Evolutionary conservation across 1,284 basidiomycete genomes (phyloP), one percentile per base, ranked within the genome.

Genomic region (Leccinum pallidistipes): DNA sequence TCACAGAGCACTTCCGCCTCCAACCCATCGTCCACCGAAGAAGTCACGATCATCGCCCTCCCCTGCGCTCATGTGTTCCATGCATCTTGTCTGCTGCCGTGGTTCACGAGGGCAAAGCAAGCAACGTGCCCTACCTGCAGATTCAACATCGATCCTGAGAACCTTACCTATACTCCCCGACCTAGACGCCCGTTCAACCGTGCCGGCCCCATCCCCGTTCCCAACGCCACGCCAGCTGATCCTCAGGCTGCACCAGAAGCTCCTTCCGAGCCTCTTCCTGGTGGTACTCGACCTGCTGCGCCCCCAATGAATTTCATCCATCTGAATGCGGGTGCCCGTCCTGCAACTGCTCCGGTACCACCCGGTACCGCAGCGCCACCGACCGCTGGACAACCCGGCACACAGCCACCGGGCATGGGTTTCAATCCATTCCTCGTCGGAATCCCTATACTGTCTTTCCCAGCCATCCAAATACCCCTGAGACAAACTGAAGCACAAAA

Each of bases 1-100:
- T 56, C 64, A 53, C 61, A 59, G 32, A 57, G 31, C 11, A 40
- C 57, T 2, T 36, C 69, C 14, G 0, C 58, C 38, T 12, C 67
- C 12, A 27, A 10, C 11, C 6, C 64, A n/a, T 63, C 40, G 57
- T 57, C 62, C 10, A 31, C 59, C 16, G 73, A 65, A n/a, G 32
- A 56, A 11, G 11, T 18, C 36, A 64, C 57, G 49, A 69, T 91
- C 58, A 84, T 91, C 40, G 77, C 84, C 4, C 81, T 92, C 18
- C 90, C 90, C 4, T 92, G 90, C 69, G 83, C 88, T 11, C 90
- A 92, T 71, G 84, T 90, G 55, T 92, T 92, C 77, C 90, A 92
- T 68, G 82, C 86, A 2, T 79, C 85, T 0, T 92, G 90, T 73
- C 80, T 92, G 27, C 71, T 88, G 3, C 90, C 90, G 0, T 92